phyloP scores from a whole-genome alignment of 805 yeast species.

The Hanseniaspora singularis region DNA sequence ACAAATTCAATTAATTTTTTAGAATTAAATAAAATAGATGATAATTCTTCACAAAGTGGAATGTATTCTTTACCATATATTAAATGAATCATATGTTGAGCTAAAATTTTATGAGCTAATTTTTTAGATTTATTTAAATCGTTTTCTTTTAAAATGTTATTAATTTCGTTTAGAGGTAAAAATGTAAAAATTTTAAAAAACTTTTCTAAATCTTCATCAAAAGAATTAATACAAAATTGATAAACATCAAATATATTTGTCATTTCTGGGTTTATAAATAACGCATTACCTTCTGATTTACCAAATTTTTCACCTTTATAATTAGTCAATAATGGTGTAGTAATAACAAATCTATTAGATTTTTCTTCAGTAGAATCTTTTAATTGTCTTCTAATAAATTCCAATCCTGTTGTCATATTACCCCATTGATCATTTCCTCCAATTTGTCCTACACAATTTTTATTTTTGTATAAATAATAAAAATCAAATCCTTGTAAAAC shows the following conservation, averaged over 20 bases:
- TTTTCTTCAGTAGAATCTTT: constrained; percentile 28
- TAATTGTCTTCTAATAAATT: constrained; percentile 50
- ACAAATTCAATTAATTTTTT: constrained; percentile 17
- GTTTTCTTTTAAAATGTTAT: constrained; percentile 43
- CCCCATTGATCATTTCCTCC: constrained; percentile 99
- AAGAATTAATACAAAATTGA: constrained; percentile 70
- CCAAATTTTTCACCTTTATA: constrained; percentile 90
- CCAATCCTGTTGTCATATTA: constrained; percentile 90
- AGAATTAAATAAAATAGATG: constrained; percentile 47
- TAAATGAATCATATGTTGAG: constrained; percentile 74
- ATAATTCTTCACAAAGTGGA: constrained; percentile 49
- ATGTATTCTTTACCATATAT: constrained; percentile 76
- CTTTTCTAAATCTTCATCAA: constrained; percentile 61
- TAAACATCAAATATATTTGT: constrained; percentile 74
- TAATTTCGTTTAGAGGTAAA: constrained; percentile 52
- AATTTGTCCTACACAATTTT: constrained; percentile 59
- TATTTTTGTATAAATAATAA: constrained; percentile 55
- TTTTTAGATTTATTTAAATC: constrained; percentile 47
- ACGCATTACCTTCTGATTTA: constrained; percentile 92
- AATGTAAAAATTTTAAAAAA: constrained; percentile 70
- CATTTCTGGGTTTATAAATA: constrained; percentile 63
- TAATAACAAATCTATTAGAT: constrained; percentile 48
- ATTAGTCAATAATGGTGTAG: constrained; percentile 82
- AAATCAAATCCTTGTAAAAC: constrained; percentile 88
- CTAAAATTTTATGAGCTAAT: constrained; percentile 64